These are phyloP conservation scores for Podila epigama DNA, from an alignment of 192 early-diverging fungal species.

Conservation along the genomic window DNA sequence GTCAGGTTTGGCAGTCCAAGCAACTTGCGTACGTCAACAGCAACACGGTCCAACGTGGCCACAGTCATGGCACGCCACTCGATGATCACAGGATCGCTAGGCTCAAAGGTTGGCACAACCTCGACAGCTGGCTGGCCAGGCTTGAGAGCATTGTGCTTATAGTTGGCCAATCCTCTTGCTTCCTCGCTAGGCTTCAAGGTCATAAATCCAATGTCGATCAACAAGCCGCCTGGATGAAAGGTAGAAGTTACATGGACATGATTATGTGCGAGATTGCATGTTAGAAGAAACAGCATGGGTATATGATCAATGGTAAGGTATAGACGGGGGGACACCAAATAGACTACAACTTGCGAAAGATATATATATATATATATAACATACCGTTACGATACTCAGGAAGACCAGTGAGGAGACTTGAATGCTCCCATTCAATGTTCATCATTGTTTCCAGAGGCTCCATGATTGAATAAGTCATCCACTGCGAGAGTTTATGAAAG, in stretches of 20 bases:
- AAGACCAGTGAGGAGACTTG: constrained; percentile 82
- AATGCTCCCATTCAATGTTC: constrained; percentile 55
- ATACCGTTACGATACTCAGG: constrained; percentile 84
- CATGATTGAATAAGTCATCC: constrained; percentile 93
- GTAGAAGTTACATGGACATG: background rate
- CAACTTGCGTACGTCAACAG: constrained; percentile 63
- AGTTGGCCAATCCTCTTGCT: constrained; percentile 65
- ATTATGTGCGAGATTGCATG: constrained; percentile 26
- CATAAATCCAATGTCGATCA: constrained; percentile 87
- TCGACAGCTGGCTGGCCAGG: constrained; percentile 34
- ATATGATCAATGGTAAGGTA: background rate
- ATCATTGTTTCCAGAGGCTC: constrained; percentile 73
- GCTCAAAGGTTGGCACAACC: constrained; percentile 74
- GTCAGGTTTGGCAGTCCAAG: constrained; percentile 68
- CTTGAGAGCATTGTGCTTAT: constrained; percentile 50
- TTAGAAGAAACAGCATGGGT: background rate
- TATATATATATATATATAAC: background rate
- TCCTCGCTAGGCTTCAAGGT: constrained; percentile 59
- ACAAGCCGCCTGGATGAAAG: constrained; percentile 74
- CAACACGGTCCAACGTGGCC: constrained; percentile 77
- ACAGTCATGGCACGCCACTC: constrained; percentile 97
- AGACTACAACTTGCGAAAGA: constrained; percentile 14
- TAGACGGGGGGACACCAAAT: background rate
- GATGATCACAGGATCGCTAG: constrained; percentile 81
- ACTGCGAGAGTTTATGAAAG: constrained; percentile 96